Evolutionary conservation across 495 filamentous ascomycete species (phyloP).

Genomic region (Trichoderma reesei): DNA sequence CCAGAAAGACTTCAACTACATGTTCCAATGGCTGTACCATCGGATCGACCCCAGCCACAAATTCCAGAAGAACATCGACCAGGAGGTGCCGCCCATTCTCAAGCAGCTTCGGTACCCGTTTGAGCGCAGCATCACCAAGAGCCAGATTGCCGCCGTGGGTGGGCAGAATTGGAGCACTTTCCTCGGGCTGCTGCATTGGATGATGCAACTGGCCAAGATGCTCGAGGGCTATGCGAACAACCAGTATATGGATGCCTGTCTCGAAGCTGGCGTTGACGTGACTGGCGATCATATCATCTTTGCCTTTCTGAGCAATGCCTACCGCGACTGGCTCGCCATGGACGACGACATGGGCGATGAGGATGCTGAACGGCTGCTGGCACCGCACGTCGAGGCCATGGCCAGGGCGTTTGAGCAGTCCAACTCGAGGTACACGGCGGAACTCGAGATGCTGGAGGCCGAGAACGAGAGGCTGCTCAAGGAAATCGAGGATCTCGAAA

Average conservation of each 20-base stretch:
- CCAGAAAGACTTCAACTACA: slow-evolving; percentile 91
- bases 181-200: slow-evolving; percentile 90
- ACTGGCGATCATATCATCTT: slow-evolving; percentile 85
- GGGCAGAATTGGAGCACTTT: slow-evolving; percentile 94
- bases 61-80: slow-evolving; percentile 85
- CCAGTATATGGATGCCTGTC: slow-evolving; percentile 79
- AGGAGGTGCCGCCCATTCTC: slow-evolving; percentile 81
- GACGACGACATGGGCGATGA: slow-evolving; percentile 81
- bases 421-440: slow-evolving; percentile 69
- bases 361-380: slow-evolving; percentile 59
- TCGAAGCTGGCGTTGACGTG: slow-evolving; percentile 77
- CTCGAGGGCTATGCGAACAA: slow-evolving; percentile 66
- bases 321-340: slow-evolving; percentile 85
- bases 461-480: slow-evolving; percentile 67
- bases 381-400: slow-evolving; percentile 84
- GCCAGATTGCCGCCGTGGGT: slow-evolving; percentile 85
- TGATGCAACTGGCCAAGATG: slow-evolving; percentile 94
- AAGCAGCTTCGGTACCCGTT: slow-evolving; percentile 93
- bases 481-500: slow-evolving; percentile 82
- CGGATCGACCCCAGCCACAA: slow-evolving; percentile 87
- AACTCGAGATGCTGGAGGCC: slow-evolving; percentile 71
- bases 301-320: slow-evolving; percentile 77
- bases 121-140: slow-evolving; percentile 87
- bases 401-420: slow-evolving; percentile 74
- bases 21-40: slow-evolving; percentile 97